Percentiles rank a stretch among this genome's conserved stretches.
phyloP scores from a whole-genome alignment of 176 grass and related monocot genomes.

The Zoysia japonica region DNA sequence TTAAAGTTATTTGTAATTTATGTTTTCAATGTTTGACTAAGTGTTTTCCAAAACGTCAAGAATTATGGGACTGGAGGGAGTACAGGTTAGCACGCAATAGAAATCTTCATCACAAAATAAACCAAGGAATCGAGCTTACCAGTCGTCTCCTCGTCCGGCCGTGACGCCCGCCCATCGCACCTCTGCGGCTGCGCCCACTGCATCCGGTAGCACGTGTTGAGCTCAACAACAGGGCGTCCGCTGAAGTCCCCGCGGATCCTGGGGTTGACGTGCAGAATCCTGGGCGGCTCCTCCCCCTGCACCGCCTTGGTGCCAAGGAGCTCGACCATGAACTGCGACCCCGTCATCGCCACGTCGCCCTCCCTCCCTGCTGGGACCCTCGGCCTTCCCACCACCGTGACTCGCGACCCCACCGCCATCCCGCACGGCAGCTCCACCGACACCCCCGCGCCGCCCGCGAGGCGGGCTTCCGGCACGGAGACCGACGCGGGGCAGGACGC shows the following conservation, averaged over 20 bases:
- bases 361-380: slow-evolving; percentile 39
- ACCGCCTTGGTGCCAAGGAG: slow-evolving; percentile 76
- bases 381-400: slow-evolving; percentile 68
- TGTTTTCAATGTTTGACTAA: no score
- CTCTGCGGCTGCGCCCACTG: slow-evolving; percentile 80
- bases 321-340: slow-evolving; percentile 88
- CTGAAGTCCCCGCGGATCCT: slow-evolving; percentile 74
- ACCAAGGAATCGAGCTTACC: slow-evolving; percentile 35
- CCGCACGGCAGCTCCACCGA: slow-evolving; percentile 70
- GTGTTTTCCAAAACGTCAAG: no score
- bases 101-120: background rate
- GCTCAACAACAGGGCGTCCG: slow-evolving; percentile 70
- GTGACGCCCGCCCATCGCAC: slow-evolving; percentile 61
- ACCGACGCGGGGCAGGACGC: slow-evolving; percentile 53
- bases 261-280: slow-evolving; percentile 88
- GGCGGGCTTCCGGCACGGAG: background rate
- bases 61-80: no score
- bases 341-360: slow-evolving; percentile 37
- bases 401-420: slow-evolving; percentile 64
- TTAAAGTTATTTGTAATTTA: no score
- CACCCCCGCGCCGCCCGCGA: slow-evolving; percentile 16
- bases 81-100: background rate
- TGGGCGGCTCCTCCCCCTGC: slow-evolving; percentile 83
- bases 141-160: slow-evolving; percentile 48
- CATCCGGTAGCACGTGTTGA: slow-evolving; percentile 94